Evolutionary conservation across 257 asterid species (phyloP), one percentile per base, ranked within the genome.

Genomic region (Hygrophila difformis): DNA sequence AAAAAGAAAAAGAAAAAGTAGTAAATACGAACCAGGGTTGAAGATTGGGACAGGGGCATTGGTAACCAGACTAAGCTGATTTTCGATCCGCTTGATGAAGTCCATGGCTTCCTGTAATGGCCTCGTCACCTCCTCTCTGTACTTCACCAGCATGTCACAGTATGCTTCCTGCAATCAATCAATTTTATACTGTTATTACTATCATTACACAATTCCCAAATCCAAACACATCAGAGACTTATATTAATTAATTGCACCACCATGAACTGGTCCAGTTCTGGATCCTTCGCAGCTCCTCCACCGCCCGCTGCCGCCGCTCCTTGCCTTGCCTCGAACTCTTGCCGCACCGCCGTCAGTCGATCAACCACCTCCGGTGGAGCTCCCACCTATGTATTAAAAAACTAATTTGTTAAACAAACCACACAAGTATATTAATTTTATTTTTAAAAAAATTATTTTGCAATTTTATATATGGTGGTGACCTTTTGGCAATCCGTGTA

Each of bases 21-120:
- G n/a, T n/a, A n/a, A n/a, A n/a, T n/a, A n/a, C 9, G 19, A 68
- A 79, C 93, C 93, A 39, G 82, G 56, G 52, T 73, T 75, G 54
- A 76, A 78, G 61, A 69, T 61, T 37, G 79, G 79, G 24, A 67
- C 51, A 15, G 94, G 75, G 22, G 61, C 69, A 51, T 55, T 80
- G 5, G 89, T 68, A 4, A 84, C 70, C 72, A 75, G 47, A 46
- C 73, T 89, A 44, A 89, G 96, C 47, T 89, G 97, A 0, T 91
- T 44, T 63, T 89, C 87, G 3, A 82, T 78, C 39, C 84, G 63
- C 57, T 84, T 73, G 85, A 84, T 82, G 78, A 89, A 89, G 35
- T 89, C 97, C 97, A 75, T 89, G 47, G 97, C 97, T 63, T 89
- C 97, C 67, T 81, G 85, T 37, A 89, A 51, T 0, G 97, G 95